Evolutionary conservation across 2,329 filamentous ascomycete species (phyloP), one percentile per base, ranked within the genome.

Genomic region (Pyrenochaeta sp.): DNA sequence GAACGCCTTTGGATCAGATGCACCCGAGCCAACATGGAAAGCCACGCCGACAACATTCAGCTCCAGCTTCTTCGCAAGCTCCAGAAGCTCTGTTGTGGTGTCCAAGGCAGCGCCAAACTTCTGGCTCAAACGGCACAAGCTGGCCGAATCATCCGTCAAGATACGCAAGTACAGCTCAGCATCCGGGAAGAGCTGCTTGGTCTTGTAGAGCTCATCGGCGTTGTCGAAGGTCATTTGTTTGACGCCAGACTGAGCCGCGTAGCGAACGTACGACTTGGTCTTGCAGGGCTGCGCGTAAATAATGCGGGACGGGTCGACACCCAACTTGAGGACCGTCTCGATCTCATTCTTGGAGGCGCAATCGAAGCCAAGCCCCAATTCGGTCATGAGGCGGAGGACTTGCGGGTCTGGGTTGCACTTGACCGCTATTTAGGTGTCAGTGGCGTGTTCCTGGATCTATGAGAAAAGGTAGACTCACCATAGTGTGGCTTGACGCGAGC

Each of bases 141-240:
- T 96, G 58, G 91, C 92, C 40, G 93, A 96, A 76, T 99, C 95
- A 74, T 99, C 95, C 56, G 95, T 99, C 74, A 92, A 83, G 79
- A 99, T 99, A 69, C 95, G 93, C 57, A 99, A 83, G 78, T 90
- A 96, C 36, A 99, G 87, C 81, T 97, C 91, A 23, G 95, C 95
- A 42, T 87, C 87, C 2, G 95, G 94, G 73, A 86, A 97, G 67
- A 95, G 86, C 77, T 92, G 90, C 78, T 96, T 95, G 77, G 96
- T 94, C 85, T 99, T 99, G 86, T 94, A 92, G 46, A 99, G 86
- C 83, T 99, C 95, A 76, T 99, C 95, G 75, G 90, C 87, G 69
- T 99, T 99, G 85, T 99, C 95, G 74, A 99, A 98, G 2, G 95
- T 99, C 94, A 99, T 98, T 83, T 97, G 91, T 81, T 90, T 94